Evolutionary conservation across 345 rosid species (phyloP).

Genomic region (Eucalyptus globulus): DNA sequence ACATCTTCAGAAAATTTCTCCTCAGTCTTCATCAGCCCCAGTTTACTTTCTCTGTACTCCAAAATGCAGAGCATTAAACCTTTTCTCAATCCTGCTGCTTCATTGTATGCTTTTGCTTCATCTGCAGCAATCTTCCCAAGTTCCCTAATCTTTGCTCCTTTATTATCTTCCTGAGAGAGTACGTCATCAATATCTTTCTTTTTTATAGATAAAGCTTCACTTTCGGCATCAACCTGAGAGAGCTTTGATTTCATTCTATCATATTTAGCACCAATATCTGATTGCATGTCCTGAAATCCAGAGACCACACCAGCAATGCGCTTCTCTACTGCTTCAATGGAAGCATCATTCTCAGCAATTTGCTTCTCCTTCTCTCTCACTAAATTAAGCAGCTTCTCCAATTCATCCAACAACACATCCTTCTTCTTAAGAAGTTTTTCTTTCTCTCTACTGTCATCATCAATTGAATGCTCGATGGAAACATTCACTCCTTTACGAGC

Average conservation of each 20-base stretch:
- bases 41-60: conserved; percentile 53
- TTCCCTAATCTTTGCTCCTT: conserved; percentile 53
- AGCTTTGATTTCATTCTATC: conserved; percentile 30
- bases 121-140: conserved; percentile 41
- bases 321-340: conserved; percentile 42
- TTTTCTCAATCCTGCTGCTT: conserved; percentile 43
- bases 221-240: conserved; percentile 33
- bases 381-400: conserved; percentile 51
- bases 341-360: conserved; percentile 48
- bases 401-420: conserved; percentile 34
- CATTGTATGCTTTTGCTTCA: conserved; percentile 51
- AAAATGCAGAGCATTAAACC: conserved; percentile 36
- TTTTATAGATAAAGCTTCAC: conserved; percentile 35
- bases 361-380: conserved; percentile 63
- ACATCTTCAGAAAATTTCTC: conserved; percentile 71
- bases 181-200: conserved; percentile 45
- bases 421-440: conserved; percentile 34
- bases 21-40: conserved; percentile 46
- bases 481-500: conserved; percentile 26
- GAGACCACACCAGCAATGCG: conserved; percentile 40
- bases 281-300: conserved; percentile 45
- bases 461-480: conserved; percentile 41
- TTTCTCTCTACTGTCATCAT: conserved; percentile 45
- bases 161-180: conserved; percentile 32
- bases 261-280: conserved; percentile 32